phyloP scores from a whole-genome alignment of 2,329 filamentous ascomycete genomes.

The Beauveria australis region DNA sequence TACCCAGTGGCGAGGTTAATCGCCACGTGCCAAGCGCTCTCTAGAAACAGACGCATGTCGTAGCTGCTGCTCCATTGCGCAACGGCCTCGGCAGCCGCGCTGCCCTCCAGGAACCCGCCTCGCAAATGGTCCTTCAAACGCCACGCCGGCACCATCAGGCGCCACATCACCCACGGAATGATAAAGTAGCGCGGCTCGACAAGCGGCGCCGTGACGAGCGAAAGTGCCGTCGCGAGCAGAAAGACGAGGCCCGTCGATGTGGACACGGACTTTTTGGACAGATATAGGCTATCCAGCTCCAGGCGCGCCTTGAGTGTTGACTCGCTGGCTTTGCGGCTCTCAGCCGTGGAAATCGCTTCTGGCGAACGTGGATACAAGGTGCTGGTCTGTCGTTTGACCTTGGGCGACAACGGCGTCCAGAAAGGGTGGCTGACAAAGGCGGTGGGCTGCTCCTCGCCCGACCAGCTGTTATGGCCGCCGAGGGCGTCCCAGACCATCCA shows the following conservation, averaged over 20 bases:
- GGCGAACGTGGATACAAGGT: constrained; percentile 8
- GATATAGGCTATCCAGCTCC: constrained; percentile 18
- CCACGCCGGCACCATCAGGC: constrained; percentile 62
- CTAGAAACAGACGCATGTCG: constrained; percentile 44
- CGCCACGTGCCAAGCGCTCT: constrained; percentile 60
- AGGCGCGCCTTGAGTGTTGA: constrained; percentile 16
- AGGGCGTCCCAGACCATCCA: constrained; percentile 62
- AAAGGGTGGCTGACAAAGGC: constrained; percentile 25
- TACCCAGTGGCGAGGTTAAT: constrained; percentile 62
- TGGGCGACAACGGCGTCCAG: constrained; percentile 9
- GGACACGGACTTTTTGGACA: constrained; percentile 25
- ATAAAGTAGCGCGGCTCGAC: constrained; percentile 97
- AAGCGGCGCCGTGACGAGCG: constrained; percentile 78
- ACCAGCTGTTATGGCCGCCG: constrained; percentile 31
- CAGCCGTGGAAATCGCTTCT: background rate
- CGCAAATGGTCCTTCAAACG: constrained; percentile 1
- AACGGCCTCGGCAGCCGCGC: background rate
- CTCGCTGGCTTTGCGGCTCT: background rate
- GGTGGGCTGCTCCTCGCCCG: background rate
- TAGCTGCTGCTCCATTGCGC: constrained; percentile 15
- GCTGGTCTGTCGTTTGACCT: background rate
- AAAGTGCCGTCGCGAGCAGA: constrained; percentile 63
- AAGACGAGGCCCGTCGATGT: constrained; percentile 49
- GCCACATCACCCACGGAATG: constrained; percentile 88
- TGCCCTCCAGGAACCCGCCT: constrained; percentile 1